A percentile compares a stretch with the other conserved stretches of the same genome.
These are phyloP conservation scores for Flaveria bidentis DNA, from an alignment of 129 eudicot species.

Conservation along the genomic window DNA sequence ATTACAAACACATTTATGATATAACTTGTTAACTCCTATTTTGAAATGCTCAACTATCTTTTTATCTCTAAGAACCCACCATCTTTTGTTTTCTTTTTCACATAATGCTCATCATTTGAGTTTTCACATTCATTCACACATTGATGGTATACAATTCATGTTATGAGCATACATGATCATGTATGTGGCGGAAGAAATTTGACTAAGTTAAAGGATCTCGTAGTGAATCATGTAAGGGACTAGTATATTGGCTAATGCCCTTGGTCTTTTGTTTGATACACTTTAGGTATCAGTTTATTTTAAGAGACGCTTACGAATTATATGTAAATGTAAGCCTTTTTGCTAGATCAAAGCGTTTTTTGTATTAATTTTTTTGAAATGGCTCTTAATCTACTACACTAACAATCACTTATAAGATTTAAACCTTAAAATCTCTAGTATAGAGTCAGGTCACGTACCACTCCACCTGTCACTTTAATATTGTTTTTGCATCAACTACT, in stretches of 20 bases:
- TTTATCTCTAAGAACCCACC: conserved; percentile 29
- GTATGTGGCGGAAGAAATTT: not conserved
- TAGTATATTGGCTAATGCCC: not conserved
- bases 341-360: too few relatives aligned
- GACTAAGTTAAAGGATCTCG: not conserved
- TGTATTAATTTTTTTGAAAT: too few relatives aligned
- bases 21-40: conserved; percentile 21
- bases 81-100: conserved; percentile 37
- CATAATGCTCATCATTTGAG: conserved; percentile 32
- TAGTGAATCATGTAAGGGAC: not conserved
- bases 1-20: conserved; percentile 38
- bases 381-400: too few relatives aligned
- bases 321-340: too few relatives aligned
- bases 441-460: too few relatives aligned
- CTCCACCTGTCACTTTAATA: not conserved
- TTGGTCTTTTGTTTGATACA: not conserved
- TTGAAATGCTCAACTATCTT: conserved; percentile 14
- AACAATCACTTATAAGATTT: too few relatives aligned
- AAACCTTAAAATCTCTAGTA: too few relatives aligned
- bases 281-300: not conserved
- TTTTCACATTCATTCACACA: conserved; percentile 32
- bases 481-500: too few relatives aligned
- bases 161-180: conserved; percentile 8
- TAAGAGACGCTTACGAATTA: not conserved
- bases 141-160: conserved; percentile 3